Percentiles rank a stretch among this genome's conserved stretches.
Evolutionary conservation across 176 grass and related monocot species (phyloP).

Genomic region (Aegilops speltoides): DNA sequence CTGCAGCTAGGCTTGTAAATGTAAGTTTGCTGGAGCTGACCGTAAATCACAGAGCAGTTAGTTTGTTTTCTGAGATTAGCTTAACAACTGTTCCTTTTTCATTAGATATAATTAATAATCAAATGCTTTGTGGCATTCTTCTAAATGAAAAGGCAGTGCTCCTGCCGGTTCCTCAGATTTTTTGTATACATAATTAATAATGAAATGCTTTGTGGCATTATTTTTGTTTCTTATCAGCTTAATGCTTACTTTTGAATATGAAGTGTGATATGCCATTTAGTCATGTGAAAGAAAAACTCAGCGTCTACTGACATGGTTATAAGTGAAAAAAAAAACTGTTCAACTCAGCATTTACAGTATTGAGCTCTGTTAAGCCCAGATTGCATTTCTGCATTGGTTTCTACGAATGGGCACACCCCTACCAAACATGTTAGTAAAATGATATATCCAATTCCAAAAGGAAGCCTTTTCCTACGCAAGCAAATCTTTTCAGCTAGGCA

Average conservation of each 20-base stretch:
- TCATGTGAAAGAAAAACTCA: conserved; percentile 1
- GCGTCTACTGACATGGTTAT: neutral
- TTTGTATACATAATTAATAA: neutral
- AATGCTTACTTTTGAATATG: neutral
- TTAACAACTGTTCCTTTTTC: neutral
- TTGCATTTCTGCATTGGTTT: neutral
- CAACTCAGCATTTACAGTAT: neutral
- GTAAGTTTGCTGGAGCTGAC: conserved; percentile 40
- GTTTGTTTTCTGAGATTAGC: neutral
- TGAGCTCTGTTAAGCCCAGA: neutral
- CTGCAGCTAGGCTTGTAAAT: conserved; percentile 87
- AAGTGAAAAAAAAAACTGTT: neutral
- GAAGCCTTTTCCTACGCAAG: neutral
- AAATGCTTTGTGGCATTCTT: neutral
- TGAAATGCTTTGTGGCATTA: neutral
- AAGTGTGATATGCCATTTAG: neutral
- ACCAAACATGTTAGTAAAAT: neutral
- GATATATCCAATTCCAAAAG: neutral
- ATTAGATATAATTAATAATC: neutral
- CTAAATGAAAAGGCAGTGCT: neutral
- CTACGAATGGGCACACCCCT: neutral
- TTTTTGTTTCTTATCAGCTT: conserved; percentile 7
- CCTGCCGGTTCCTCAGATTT: neutral
- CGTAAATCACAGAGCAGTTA: neutral
- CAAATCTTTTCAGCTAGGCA: neutral